phyloP scores from a whole-genome alignment of 345 rosid species.

The Citrus hindsii region DNA sequence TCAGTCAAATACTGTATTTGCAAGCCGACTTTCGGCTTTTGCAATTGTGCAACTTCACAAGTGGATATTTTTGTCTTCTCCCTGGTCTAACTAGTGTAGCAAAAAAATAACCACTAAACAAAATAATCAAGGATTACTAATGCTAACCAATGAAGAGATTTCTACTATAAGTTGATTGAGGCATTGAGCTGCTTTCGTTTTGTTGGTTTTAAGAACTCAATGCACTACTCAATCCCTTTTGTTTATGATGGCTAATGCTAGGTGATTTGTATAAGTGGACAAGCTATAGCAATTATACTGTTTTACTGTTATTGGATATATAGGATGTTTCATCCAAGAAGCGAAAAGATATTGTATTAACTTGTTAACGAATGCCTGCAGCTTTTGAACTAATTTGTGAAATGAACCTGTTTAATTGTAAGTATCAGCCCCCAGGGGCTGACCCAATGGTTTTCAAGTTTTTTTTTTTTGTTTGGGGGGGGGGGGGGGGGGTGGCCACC shows the following conservation, averaged over 20 bases:
- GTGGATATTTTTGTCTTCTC: too few relatives aligned
- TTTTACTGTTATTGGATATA: background rate
- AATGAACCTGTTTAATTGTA: background rate
- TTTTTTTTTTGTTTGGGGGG: too few relatives aligned
- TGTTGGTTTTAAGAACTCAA: background rate
- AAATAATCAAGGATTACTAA: background rate
- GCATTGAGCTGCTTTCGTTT: background rate
- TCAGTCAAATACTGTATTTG: background rate
- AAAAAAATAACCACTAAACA: too few relatives aligned
- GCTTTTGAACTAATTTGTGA: background rate
- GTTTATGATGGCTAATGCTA: background rate
- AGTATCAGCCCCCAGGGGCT: too few relatives aligned
- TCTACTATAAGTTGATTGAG: background rate
- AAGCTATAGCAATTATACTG: background rate
- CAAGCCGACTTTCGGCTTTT: too few relatives aligned
- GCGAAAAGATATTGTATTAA: background rate
- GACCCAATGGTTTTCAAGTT: too few relatives aligned
- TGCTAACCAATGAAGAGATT: background rate
- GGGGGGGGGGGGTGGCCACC: too few relatives aligned
- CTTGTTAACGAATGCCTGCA: background rate
- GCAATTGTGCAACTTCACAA: too few relatives aligned
- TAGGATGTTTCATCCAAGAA: background rate
- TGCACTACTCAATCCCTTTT: background rate
- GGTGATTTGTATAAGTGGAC: background rate
- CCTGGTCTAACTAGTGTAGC: too few relatives aligned